These are phyloP conservation scores for Penicillium sp. DNA, from an alignment of 2,329 filamentous ascomycete genomes.

Conservation along the genomic window DNA sequence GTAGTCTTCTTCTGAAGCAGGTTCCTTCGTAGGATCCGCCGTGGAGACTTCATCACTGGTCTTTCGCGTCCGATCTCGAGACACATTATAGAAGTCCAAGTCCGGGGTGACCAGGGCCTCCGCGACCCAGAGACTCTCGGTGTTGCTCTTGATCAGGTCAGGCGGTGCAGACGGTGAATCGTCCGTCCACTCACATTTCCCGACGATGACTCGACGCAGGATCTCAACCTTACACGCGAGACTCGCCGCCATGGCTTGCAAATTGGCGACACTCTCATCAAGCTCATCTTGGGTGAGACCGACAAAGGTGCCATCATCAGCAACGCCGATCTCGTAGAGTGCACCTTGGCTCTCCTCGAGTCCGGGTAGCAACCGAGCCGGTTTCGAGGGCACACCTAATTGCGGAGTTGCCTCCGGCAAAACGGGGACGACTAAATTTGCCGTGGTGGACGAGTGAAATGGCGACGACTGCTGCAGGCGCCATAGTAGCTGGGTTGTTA, in stretches of 20 bases:
- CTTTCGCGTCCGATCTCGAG: conserved; percentile 9
- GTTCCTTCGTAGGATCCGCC: background rate
- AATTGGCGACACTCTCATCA: conserved; percentile 78
- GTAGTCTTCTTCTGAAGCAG: conserved; percentile 22
- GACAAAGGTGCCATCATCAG: conserved; percentile 86
- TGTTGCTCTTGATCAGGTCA: conserved; percentile 24
- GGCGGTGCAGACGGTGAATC: conserved; percentile 19
- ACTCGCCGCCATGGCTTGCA: conserved; percentile 87
- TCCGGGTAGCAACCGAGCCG: conserved; percentile 59
- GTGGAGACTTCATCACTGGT: background rate
- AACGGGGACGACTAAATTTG: conserved; percentile 67
- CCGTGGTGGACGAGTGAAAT: conserved; percentile 75
- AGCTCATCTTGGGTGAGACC: conserved; percentile 87
- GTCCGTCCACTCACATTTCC: conserved; percentile 62
- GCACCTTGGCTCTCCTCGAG: conserved; percentile 90
- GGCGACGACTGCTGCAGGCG: conserved; percentile 89
- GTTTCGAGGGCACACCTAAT: conserved; percentile 52
- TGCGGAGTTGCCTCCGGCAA: conserved; percentile 61
- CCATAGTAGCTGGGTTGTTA: conserved; percentile 95
- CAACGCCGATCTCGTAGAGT: conserved; percentile 92
- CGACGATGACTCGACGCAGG: conserved; percentile 74
- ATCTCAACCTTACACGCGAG: conserved; percentile 81
- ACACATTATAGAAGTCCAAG: conserved; percentile 43
- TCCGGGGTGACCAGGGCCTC: conserved; percentile 84
- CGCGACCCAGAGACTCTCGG: conserved; percentile 71